phyloP scores from a whole-genome alignment of 768 basidiomycete genomes.

The Lactarius tabidus region DNA sequence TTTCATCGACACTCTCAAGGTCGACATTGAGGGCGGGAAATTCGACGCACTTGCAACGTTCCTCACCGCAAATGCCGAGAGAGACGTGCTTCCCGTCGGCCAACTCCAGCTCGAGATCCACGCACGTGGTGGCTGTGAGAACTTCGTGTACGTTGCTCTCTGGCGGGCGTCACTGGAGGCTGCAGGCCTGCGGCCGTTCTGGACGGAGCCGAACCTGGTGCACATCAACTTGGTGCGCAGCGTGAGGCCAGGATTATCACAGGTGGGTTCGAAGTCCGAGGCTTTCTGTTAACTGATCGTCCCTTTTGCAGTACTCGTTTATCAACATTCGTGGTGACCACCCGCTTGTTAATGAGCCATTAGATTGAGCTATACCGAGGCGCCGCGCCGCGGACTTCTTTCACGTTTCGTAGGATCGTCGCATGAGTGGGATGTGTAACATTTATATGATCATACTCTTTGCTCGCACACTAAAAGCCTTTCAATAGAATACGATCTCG shows the following conservation, averaged over 20 bases:
- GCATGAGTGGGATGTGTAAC: background rate
- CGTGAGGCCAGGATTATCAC: slow-evolving; percentile 37
- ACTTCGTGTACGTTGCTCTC: slow-evolving; percentile 48
- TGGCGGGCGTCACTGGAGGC: slow-evolving; percentile 71
- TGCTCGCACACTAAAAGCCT: background rate
- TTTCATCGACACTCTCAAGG: slow-evolving; percentile 66
- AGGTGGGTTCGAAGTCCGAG: slow-evolving; percentile 30
- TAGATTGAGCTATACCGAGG: background rate
- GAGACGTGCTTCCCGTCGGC: slow-evolving; percentile 51
- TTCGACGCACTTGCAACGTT: slow-evolving; percentile 53
- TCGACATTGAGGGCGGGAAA: slow-evolving; percentile 68
- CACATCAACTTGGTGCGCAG: slow-evolving; percentile 40
- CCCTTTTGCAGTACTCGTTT: slow-evolving; percentile 36
- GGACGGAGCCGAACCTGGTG: slow-evolving; percentile 53
- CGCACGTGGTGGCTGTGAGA: slow-evolving; percentile 29
- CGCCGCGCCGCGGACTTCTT: background rate
- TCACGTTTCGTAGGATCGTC: background rate
- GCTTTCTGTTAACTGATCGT: background rate
- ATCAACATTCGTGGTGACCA: slow-evolving; percentile 9
- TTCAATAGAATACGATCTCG: background rate
- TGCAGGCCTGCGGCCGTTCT: slow-evolving; percentile 67
- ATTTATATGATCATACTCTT: background rate
- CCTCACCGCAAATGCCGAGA: slow-evolving; percentile 34
- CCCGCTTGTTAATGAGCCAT: background rate
- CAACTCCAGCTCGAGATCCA: slow-evolving; percentile 72